Base-by-base conservation (phyloP, 2,329 filamentous ascomycete genomes). In the Verticillium albo-atrum region DNA sequence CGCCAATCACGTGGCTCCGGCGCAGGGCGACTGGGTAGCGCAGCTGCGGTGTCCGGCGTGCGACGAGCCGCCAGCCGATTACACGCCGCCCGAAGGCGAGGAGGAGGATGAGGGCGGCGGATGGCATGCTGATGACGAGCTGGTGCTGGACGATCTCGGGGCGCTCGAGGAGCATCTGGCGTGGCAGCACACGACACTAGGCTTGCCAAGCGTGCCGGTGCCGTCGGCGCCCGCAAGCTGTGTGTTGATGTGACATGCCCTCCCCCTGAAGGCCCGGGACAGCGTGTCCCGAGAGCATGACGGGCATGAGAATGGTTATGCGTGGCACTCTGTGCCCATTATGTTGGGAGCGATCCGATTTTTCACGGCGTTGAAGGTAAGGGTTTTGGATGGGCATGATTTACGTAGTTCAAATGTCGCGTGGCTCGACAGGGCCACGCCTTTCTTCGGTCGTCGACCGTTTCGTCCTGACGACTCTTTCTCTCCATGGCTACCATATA, bases 1-100 rank as follows among this genome's bases (percentile, higher is more conserved):
- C 52, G 82, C 82, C 32, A 86, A 84, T 68, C 84, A 87, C 67
- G 70, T 82, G 28, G 74, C 79, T 32, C 55, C 55, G 12, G 69
- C 71, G 20, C 69, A 72, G 9, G 79, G 80, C 52, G 81, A 81
- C 63, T 86, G 81, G 79, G 74, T 77, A 60, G 78, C 82, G 3
- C 72, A 77, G 17, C 67, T 85, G 15, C 66, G 82, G 32, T 86
- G 84, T 60, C 82, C 82, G 2, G 82, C 79, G 62, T 87, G 84
- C 69, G 84, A 86, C 54, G 81, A 79, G 58, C 75, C 74, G 59
- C 71, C 77, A 52, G 77, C 78, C 64, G 76, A 77, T 28, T 75
- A 77, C 35, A 67, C 68, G 52, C 73, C 76, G 10, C 72, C 72
- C 58, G 75, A 77, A 50, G 68, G 74, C 50, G 80, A 79, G 62